phyloP scores from a whole-genome alignment of 2,329 filamentous ascomycete species.

The Eutypella sp. region DNA sequence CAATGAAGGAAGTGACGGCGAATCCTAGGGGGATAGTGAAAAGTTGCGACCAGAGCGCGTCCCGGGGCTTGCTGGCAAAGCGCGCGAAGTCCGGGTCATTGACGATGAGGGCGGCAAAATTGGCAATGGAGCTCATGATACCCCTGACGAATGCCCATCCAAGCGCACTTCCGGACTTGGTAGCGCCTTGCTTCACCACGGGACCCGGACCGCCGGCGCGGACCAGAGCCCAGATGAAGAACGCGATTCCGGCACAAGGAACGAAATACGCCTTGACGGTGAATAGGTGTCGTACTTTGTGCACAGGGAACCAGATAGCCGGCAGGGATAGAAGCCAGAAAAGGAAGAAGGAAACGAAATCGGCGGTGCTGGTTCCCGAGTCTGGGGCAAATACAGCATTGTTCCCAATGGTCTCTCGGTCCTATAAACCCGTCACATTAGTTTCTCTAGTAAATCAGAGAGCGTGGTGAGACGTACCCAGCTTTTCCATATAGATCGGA shows the following conservation, averaged over 20 bases:
- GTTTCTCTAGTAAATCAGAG: background rate
- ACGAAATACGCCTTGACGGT: constrained; percentile 85
- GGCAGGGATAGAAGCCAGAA: constrained; percentile 81
- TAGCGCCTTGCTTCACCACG: constrained; percentile 66
- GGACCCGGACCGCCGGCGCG: constrained; percentile 79
- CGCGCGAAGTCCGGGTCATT: constrained; percentile 82
- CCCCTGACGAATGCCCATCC: constrained; percentile 80
- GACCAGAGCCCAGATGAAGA: constrained; percentile 82
- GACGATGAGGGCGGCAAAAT: constrained; percentile 82
- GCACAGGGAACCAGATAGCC: constrained; percentile 84
- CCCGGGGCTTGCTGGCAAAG: constrained; percentile 70
- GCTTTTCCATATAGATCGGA: constrained; percentile 73
- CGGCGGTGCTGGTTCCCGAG: constrained; percentile 68
- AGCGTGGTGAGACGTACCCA: constrained; percentile 41
- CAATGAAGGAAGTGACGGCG: constrained; percentile 77
- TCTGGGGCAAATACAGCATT: constrained; percentile 47
- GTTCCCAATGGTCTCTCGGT: constrained; percentile 57
- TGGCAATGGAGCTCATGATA: constrained; percentile 84
- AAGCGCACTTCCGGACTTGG: constrained; percentile 60
- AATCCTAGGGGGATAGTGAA: constrained; percentile 68
- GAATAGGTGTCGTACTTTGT: constrained; percentile 84
- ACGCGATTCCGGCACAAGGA: constrained; percentile 75
- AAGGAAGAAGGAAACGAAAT: constrained; percentile 78
- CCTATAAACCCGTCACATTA: constrained; percentile 23
- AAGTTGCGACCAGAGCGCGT: constrained; percentile 78